Evolutionary conservation across 176 grass and related monocot species (phyloP), one percentile per base, ranked within the genome.

Genomic region (Chloris gayana): DNA sequence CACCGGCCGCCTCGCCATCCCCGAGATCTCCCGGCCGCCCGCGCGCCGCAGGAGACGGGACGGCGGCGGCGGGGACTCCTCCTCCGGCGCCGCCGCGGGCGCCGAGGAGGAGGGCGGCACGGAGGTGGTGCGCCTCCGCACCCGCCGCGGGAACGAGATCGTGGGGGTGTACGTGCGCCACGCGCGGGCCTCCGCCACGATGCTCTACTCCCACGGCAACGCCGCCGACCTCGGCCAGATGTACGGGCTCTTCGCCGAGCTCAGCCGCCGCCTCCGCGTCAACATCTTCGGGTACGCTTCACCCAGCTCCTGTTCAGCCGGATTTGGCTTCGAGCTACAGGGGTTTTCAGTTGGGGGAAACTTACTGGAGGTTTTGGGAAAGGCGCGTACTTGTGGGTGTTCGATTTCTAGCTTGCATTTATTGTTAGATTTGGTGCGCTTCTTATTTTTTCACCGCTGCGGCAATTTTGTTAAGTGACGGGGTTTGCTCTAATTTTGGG

Each of bases 171-270:
- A 83, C 83, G 86, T 92, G 83, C 86, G 86, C 75, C 80, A 89
- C 76, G 79, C 86, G 32, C 66, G 86, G 65, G 80, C 90, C 31
- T 83, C 90, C 58, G 75, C 90, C 67, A 92, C 90, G 39, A 67
- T 92, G 79, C 90, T 92, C 32, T 92, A 92, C 83, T 92, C 90
- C 58, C 90, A 92, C 70, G 90, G 90, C 47, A 92, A 92, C 83
- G 90, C 90, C 9, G 83, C 90, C 5, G 90, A 92, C 86, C 77
- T 92, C 69, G 90, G 90, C 32, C 90, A 92, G 80, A 89, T 92
- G 90, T 84, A 89, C 75, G 86, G 80, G 0, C 90, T 92, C 83
- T 92, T 92, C 75, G 83, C 77, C 75, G 80, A 92, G 83, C 90
- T 92, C 80, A 92, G 86, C 90, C 38, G 75, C 38, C 83, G 83